These are phyloP conservation scores for Pisolithus marmoratus DNA, from an alignment of 768 basidiomycete species.

Conservation along the genomic window DNA sequence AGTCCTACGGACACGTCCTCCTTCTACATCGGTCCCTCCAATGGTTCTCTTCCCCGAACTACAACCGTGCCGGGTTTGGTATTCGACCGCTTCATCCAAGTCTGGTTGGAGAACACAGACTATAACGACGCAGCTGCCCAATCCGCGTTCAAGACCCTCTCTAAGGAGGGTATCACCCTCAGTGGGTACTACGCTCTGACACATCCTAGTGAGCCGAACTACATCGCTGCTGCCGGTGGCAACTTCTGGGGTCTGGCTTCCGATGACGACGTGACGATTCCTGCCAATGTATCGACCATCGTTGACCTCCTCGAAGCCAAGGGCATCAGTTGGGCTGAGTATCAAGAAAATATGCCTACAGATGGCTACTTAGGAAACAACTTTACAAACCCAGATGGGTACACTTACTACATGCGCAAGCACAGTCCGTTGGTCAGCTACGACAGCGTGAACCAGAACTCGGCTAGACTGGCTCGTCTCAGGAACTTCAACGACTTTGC, in stretches of 20 bases:
- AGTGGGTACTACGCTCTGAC: conserved; percentile 44
- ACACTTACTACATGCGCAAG: conserved; percentile 52
- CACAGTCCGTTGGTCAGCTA: conserved; percentile 49
- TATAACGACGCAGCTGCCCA: conserved; percentile 28
- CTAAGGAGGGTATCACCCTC: conserved; percentile 47
- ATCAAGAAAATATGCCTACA: conserved; percentile 53
- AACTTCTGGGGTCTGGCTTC: conserved; percentile 46
- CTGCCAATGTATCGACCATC: conserved; percentile 47
- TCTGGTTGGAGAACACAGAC: conserved; percentile 64
- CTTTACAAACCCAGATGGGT: conserved; percentile 26
- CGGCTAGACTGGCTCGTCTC: conserved; percentile 36
- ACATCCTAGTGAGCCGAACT: conserved; percentile 64
- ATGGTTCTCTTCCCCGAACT: conserved; percentile 36
- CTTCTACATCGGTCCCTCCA: conserved; percentile 39
- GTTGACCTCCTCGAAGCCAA: conserved; percentile 57
- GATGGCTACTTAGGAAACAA: conserved; percentile 43
- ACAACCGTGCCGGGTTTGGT: conserved; percentile 35
- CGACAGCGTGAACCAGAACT: conserved; percentile 42
- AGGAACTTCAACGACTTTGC: conserved; percentile 63
- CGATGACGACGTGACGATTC: conserved; percentile 32
- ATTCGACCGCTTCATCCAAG: conserved; percentile 46
- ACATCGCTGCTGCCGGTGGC: conserved; percentile 41
- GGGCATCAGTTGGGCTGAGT: conserved; percentile 54
- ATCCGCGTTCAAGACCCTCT: conserved; percentile 33
- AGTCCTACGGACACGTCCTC: conserved; percentile 26